Evolutionary conservation across 768 basidiomycete genomes (phyloP), one percentile per base, ranked within the genome.

Genomic region (Sutorius australiensis): DNA sequence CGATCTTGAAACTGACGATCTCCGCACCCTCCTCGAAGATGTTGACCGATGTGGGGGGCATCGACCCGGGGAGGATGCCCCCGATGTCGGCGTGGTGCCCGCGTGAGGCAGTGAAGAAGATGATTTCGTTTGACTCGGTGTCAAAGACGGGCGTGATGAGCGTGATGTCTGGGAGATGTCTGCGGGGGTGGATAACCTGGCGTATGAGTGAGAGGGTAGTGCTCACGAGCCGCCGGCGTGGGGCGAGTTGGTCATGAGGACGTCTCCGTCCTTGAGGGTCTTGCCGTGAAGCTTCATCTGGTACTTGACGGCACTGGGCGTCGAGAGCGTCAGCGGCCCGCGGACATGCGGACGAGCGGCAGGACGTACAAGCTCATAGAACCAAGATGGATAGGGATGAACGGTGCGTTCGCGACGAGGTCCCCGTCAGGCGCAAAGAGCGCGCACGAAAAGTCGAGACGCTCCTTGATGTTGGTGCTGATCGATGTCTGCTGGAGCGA

Each of bases 71-170:
- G 3, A 92, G 76, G 57, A 95, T 94, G 0, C 93, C 93, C 2
- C 93, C 92, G 56, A 94, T 89, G 72, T 95, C 93, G 5, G 92
- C 92, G 70, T 97, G 94, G 67, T 98, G 94, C 0, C 92, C 94
- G 47, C 95, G 80, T 12, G 92, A 93, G 13, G 94, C 95, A 8
- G 92, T 94, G 63, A 92, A 94, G 74, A 93, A 93, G 49, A 93
- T 90, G 62, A 94, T 91, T 59, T 90, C 80, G 14, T 78, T 72
- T 19, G 78, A 72, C 14, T 76, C 62, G 51, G 83, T 75, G 55
- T 76, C 73, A 71, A 98, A 97, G 21, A 95, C 94, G 16, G 95
- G 95, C 0, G 89, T 92, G 69, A 97, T 95, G 63, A 95, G 79
- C 7, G 95, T 98, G 51, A 95, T 92, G 69, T 97, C 95, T 0